Evolutionary conservation across 495 filamentous ascomycete genomes (phyloP), one percentile per base, ranked within the genome.

Genomic region (Hyphodiscus hymeniophilus): DNA sequence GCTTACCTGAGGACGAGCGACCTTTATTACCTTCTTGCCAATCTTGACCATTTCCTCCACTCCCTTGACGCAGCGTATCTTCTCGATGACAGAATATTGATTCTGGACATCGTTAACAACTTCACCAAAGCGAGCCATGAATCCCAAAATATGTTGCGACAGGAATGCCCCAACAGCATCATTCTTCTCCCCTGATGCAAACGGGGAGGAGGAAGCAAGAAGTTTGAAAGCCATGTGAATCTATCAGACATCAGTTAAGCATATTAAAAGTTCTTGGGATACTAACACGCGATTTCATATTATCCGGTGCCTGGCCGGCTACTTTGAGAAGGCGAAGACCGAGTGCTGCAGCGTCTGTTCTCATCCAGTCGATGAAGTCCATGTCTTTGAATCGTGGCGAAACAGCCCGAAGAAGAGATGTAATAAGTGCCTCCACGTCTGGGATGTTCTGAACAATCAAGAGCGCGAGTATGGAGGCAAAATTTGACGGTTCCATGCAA

Each of bases 41-140:
- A 91, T 66, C 51, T 71, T 77, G 38, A 96, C 81, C 84, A 97
- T 87, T 59, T 89, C 89, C 52, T 86, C 82, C 58, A 99, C 85
- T 1, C 85, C 92, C 47, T 76, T 76, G 2, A 98, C 68, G 47
- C 81, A 86, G 39, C 87, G 73, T 55, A 95, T 87, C 22, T 76
- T 68, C 20, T 80, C 62, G 3, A 64, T 61, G 3, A 59, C 47
- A 1, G 52, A 48, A 16, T 38, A 26, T 16, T 47, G 44, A 24
- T 34, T 35, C 20, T 62, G 39, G 1, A 78, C 67, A 57, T 89
- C 85, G 57, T 87, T 94, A 42, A 99, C 80, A 10, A 79, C 75
- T 52, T 91, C 83, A 5, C 85, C 82, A 47, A 97, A 79, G 38
- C 84, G 79, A 15, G 82, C 76, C 61, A 94, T 89, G 47, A 97